Evolutionary conservation across 192 early-diverging fungal species (phyloP).

Genomic region (Cetraspora pellucida): DNA sequence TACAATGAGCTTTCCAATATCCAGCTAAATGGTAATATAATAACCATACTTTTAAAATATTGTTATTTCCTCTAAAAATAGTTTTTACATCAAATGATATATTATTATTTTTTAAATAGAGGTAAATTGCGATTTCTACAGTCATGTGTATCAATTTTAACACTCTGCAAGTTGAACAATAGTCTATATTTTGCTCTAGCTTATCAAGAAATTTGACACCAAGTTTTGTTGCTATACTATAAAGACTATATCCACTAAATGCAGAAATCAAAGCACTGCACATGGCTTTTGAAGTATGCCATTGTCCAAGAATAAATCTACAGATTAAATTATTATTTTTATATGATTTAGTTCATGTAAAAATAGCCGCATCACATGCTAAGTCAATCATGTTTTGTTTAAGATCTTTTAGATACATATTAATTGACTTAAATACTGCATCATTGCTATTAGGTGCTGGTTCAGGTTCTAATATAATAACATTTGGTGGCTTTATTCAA

Average conservation of each 20-base stretch:
- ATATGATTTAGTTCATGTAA: not conserved
- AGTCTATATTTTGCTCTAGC: not conserved
- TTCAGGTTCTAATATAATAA: slow-evolving; percentile 20
- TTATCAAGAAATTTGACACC: slow-evolving; percentile 23
- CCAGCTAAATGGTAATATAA: slow-evolving; percentile 12
- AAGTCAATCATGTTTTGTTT: not conserved
- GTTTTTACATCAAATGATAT: not conserved
- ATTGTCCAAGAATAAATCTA: not conserved
- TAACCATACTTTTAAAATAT: slow-evolving; percentile 20
- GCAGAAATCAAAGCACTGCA: not conserved
- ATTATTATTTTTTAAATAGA: slow-evolving; percentile 7
- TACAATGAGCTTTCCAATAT: slow-evolving; percentile 1
- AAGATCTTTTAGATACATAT: slow-evolving; percentile 8
- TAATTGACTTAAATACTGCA: not conserved
- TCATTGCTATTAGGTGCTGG: not conserved
- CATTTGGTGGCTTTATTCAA: not conserved
- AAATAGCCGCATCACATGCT: not conserved
- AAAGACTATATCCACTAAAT: slow-evolving; percentile 16
- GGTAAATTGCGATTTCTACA: not conserved
- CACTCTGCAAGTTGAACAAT: not conserved
- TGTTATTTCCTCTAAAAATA: not conserved
- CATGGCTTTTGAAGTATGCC: slow-evolving; percentile 8
- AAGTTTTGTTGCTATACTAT: not conserved
- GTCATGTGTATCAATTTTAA: slow-evolving; percentile 5
- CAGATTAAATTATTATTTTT: not conserved